These are phyloP conservation scores for Penicillium parvum DNA, from an alignment of 495 filamentous ascomycete genomes.

Conservation along the genomic window DNA sequence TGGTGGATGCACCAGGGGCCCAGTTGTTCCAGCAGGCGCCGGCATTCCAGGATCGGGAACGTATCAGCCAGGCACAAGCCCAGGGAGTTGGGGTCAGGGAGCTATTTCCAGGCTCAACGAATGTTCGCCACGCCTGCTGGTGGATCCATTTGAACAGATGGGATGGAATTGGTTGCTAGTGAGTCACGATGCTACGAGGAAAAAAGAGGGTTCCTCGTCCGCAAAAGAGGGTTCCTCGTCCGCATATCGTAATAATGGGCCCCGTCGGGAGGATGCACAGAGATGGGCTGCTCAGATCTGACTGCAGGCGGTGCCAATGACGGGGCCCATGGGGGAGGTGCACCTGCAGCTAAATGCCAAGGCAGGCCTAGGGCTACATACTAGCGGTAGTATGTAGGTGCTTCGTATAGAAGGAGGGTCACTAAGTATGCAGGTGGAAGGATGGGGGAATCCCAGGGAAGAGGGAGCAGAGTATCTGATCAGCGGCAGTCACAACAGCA, in stretches of 20 bases:
- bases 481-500: slow-evolving; percentile 17
- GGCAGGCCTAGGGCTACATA: no score
- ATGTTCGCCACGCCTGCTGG: no score
- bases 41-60: not conserved
- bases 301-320: slow-evolving; percentile 21
- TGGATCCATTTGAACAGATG: no score
- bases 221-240: slow-evolving; percentile 11
- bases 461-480: slow-evolving; percentile 2
- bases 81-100: not conserved
- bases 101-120: no score
- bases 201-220: not conserved
- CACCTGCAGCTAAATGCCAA: no score
- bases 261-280: slow-evolving; percentile 6
- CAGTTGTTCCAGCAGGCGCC: slow-evolving; percentile 9
- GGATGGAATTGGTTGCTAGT: no score
- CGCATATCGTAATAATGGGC: slow-evolving; percentile 15
- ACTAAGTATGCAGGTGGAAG: slow-evolving; percentile 7
- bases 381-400: no score
- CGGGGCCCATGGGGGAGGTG: not conserved
- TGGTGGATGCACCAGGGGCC: slow-evolving; percentile 1
- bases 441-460: slow-evolving; percentile 9
- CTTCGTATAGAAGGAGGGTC: no score
- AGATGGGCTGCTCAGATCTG: slow-evolving; percentile 14
- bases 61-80: no score
- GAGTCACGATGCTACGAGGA: not conserved